These are phyloP conservation scores for Didymella glomerata DNA, from an alignment of 2,329 filamentous ascomycete genomes.

Conservation along the genomic window DNA sequence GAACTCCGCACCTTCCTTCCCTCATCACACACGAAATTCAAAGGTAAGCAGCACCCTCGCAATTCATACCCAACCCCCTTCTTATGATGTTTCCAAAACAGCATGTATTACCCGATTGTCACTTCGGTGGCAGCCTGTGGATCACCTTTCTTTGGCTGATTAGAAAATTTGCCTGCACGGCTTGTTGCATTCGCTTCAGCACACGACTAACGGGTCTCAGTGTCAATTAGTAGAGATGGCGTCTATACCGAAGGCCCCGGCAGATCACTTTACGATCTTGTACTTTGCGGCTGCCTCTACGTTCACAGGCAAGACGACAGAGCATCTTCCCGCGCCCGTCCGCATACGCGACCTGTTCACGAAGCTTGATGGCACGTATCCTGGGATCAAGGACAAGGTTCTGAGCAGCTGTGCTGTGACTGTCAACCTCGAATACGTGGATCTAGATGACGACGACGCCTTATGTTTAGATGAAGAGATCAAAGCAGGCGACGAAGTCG, in stretches of 20 bases:
- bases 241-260: slow-evolving; percentile 57
- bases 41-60: slow-evolving; percentile 30
- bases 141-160: slow-evolving; percentile 45
- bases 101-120: slow-evolving; percentile 61
- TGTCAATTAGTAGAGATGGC: slow-evolving; percentile 42
- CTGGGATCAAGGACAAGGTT: slow-evolving; percentile 73
- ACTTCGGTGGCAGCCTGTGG: slow-evolving; percentile 44
- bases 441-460: slow-evolving; percentile 64
- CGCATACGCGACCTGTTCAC: slow-evolving; percentile 69
- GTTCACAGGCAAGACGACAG: slow-evolving; percentile 73
- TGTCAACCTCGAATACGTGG: slow-evolving; percentile 82
- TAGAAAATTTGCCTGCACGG: slow-evolving; percentile 17
- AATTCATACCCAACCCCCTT: slow-evolving; percentile 6
- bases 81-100: slow-evolving; percentile 52
- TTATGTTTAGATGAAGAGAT: slow-evolving; percentile 62
- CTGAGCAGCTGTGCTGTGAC: slow-evolving; percentile 78
- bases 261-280: slow-evolving; percentile 77
- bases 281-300: slow-evolving; percentile 82
- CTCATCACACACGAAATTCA: slow-evolving; percentile 18
- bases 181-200: background rate
- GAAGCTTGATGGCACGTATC: slow-evolving; percentile 73
- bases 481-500: slow-evolving; percentile 80
- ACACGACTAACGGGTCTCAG: slow-evolving; percentile 28
- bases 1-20: slow-evolving; percentile 18
- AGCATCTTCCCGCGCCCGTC: slow-evolving; percentile 72